Conservation (phyloP, 768 basidiomycete species). For the Collybia mongolica region DNA sequence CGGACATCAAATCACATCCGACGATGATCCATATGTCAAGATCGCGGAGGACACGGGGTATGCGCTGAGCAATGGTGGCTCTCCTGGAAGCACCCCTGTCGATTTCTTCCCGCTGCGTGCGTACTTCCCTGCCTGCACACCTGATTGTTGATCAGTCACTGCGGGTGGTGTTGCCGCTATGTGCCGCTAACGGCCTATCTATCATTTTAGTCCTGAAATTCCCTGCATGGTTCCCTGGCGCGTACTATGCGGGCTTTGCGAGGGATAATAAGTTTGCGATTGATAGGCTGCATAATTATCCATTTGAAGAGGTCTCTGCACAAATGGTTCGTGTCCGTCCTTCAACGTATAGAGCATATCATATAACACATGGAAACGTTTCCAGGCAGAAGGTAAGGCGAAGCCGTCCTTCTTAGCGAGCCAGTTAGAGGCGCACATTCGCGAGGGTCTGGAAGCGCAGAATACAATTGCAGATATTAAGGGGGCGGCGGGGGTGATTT, state of each 20-base stretch:
- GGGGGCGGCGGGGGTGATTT: slow-evolving; percentile 14
- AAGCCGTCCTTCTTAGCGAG: slow-evolving; percentile 18
- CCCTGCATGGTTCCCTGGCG: slow-evolving; percentile 14
- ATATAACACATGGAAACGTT: neutral
- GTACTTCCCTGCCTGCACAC: neutral
- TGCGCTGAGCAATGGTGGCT: slow-evolving; percentile 16
- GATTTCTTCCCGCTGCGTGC: slow-evolving; percentile 14
- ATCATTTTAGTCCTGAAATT: slow-evolving; percentile 10
- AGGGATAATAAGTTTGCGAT: slow-evolving; percentile 11
- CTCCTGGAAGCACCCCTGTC: slow-evolving; percentile 13
- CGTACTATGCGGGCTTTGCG: slow-evolving; percentile 10
- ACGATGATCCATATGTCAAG: slow-evolving; percentile 15
- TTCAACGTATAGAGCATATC: neutral
- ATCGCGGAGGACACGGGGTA: slow-evolving; percentile 15
- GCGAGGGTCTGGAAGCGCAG: neutral
- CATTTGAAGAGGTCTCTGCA: slow-evolving; percentile 12
- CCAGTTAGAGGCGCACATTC: slow-evolving; percentile 13
- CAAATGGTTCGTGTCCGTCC: slow-evolving; percentile 24
- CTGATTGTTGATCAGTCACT: too few species aligned
- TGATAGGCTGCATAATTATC: neutral
- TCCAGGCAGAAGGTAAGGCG: slow-evolving; percentile 17
- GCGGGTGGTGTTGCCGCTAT: too few species aligned
- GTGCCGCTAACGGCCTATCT: slow-evolving; percentile 9
- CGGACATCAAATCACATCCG: slow-evolving; percentile 13
- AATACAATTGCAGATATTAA: slow-evolving; percentile 14